Conservation (phyloP, 228 moss, liverwort and hornwort species). For the Sphagnum fallax region DNA sequence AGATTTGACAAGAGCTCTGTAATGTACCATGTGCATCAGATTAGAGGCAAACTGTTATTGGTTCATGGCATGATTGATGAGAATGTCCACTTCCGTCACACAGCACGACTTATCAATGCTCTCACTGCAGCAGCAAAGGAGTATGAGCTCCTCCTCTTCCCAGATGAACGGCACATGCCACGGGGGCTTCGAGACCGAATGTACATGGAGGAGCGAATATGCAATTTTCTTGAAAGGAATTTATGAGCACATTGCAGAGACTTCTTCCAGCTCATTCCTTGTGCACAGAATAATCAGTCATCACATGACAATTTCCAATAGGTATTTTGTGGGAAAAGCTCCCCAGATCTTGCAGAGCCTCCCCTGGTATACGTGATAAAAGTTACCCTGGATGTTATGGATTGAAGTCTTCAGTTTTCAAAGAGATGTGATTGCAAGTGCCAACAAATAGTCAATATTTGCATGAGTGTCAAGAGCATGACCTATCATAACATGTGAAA, state of each 20-base stretch:
- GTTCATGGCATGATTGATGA: conserved; percentile 99
- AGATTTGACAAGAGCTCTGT: conserved; percentile 97
- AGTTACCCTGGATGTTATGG: too few species aligned
- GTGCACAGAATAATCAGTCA: too few species aligned
- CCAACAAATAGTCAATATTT: too few species aligned
- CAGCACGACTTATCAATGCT: conserved; percentile 84
- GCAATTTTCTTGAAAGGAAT: conserved; percentile 98
- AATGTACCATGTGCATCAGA: conserved; percentile 98
- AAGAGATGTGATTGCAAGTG: too few species aligned
- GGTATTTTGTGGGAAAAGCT: too few species aligned
- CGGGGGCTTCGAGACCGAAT: conserved; percentile 97
- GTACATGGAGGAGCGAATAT: conserved; percentile 99
- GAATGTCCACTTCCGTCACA: conserved; percentile 99
- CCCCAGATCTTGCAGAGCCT: too few species aligned
- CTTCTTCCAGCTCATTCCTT: too few species aligned
- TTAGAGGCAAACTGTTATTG: conserved; percentile 89
- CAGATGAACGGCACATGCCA: conserved; percentile 99
- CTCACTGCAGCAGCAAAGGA: conserved; percentile 97
- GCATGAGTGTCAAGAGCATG: too few species aligned
- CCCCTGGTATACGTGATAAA: too few species aligned
- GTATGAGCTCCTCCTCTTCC: conserved; percentile 60
- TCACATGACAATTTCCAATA: too few species aligned
- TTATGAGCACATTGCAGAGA: conserved; percentile 28
- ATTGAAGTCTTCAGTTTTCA: too few species aligned
- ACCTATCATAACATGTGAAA: too few species aligned